Percentiles rank a stretch among this genome's conserved stretches.
Conservation (phyloP, 2,329 filamentous ascomycete species). For the Bimuria novae-zelandiae region DNA sequence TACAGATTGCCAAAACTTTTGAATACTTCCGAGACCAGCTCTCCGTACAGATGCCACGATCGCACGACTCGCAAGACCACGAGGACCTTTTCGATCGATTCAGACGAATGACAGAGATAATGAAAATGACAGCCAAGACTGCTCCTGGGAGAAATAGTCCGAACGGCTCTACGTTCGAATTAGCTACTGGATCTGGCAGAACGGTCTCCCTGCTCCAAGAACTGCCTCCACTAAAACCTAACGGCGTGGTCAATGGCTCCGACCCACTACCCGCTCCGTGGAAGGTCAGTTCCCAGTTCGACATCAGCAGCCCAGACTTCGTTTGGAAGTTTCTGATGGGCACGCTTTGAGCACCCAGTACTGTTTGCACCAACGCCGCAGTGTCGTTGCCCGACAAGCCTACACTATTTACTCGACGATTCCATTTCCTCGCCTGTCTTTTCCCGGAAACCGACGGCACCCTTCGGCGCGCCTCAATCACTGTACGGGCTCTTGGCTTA, state of each 20-base stretch:
- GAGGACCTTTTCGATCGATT: conserved; percentile 43
- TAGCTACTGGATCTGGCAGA: conserved; percentile 39
- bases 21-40: conserved; percentile 41
- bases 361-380: not conserved
- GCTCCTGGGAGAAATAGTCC: conserved; percentile 31
- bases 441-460: conserved; percentile 2
- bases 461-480: not conserved
- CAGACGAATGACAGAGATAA: conserved; percentile 38
- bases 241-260: conserved; percentile 27
- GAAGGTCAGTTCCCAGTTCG: conserved; percentile 34
- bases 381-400: not conserved
- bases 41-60: conserved; percentile 36
- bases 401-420: no score
- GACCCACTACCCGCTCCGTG: conserved; percentile 35
- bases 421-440: no score
- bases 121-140: conserved; percentile 32
- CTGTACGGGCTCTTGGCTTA: no score
- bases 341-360: conserved; percentile 25
- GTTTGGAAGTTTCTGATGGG: conserved; percentile 43
- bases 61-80: conserved; percentile 26
- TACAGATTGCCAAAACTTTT: conserved; percentile 39
- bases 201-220: conserved; percentile 42
- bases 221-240: conserved; percentile 34
- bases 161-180: conserved; percentile 40
- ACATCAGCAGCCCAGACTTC: conserved; percentile 38